phyloP scores from a whole-genome alignment of 768 basidiomycete genomes.

The Lactarius psammicola region DNA sequence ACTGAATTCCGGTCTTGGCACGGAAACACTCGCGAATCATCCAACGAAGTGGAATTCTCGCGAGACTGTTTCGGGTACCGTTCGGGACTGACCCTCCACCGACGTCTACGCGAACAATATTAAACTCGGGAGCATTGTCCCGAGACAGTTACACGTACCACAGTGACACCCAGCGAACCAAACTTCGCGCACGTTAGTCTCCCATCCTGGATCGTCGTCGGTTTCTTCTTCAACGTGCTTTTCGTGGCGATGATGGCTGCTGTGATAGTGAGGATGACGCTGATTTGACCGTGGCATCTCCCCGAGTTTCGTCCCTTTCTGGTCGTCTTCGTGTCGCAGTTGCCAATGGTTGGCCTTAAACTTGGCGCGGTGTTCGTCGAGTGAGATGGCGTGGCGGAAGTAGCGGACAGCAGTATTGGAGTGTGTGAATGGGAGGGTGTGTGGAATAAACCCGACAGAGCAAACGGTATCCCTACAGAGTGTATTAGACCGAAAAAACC shows the following conservation, averaged over 20 bases:
- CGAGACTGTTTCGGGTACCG: conserved; percentile 54
- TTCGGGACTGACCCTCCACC: conserved; percentile 71
- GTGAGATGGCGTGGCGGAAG: conserved; percentile 69
- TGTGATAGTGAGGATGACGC: conserved; percentile 28
- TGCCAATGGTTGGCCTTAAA: conserved; percentile 42
- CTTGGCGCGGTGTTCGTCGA: conserved; percentile 66
- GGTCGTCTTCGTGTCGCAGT: conserved; percentile 37
- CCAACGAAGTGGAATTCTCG: conserved; percentile 67
- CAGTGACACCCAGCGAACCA: conserved; percentile 80
- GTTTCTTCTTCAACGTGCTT: conserved; percentile 43
- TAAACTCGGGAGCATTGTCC: neutral
- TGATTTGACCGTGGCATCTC: conserved; percentile 45
- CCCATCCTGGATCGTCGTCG: conserved; percentile 33
- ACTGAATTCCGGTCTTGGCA: conserved; percentile 45
- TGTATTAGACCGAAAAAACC: conserved; percentile 11
- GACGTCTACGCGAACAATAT: conserved; percentile 47
- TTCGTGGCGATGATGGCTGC: conserved; percentile 9
- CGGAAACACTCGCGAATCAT: conserved; percentile 52
- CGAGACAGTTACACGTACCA: conserved; percentile 42
- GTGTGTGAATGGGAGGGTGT: conserved; percentile 61
- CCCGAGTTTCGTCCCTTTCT: conserved; percentile 47
- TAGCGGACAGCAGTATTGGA: conserved; percentile 57
- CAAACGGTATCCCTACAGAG: conserved; percentile 63
- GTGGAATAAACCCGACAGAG: conserved; percentile 66
- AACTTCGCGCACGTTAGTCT: conserved; percentile 69